phyloP scores from a whole-genome alignment of 257 asterid species.

The Plantago major region DNA sequence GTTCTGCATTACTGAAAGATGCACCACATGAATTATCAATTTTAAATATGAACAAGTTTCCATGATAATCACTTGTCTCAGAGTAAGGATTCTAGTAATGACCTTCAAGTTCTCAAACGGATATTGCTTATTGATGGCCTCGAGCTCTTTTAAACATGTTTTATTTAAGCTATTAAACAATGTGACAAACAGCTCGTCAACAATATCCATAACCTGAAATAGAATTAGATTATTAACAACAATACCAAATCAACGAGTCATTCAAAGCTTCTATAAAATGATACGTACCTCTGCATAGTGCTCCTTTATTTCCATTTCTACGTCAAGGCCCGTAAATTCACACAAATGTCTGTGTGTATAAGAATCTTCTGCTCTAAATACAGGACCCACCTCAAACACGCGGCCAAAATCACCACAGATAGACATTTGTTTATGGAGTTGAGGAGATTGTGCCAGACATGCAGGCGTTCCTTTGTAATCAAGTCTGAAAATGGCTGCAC shows the following conservation, averaged over 20 bases:
- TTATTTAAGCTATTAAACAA: conserved; percentile 70
- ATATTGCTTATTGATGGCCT: conserved; percentile 67
- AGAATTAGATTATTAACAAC: conserved; percentile 7
- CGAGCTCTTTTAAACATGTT: conserved; percentile 64
- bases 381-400: conserved; percentile 87
- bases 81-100: background rate
- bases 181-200: conserved; percentile 62
- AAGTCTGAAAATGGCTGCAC: conserved; percentile 74
- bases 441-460: conserved; percentile 94
- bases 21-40: background rate
- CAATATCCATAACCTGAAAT: conserved; percentile 89
- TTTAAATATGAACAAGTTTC: background rate
- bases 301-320: conserved; percentile 86
- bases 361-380: conserved; percentile 89
- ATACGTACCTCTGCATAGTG: conserved; percentile 74
- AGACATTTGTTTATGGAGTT: conserved; percentile 87
- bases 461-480: conserved; percentile 84
- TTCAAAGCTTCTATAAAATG: conserved; percentile 1
- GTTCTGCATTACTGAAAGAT: background rate
- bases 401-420: conserved; percentile 80
- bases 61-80: background rate
- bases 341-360: conserved; percentile 88
- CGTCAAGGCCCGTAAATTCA: conserved; percentile 90
- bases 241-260: conserved; percentile 4
- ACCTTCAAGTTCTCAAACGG: conserved; percentile 89